Evolutionary conservation across 2,329 filamentous ascomycete species (phyloP).

Genomic region (Xylogone sp.): DNA sequence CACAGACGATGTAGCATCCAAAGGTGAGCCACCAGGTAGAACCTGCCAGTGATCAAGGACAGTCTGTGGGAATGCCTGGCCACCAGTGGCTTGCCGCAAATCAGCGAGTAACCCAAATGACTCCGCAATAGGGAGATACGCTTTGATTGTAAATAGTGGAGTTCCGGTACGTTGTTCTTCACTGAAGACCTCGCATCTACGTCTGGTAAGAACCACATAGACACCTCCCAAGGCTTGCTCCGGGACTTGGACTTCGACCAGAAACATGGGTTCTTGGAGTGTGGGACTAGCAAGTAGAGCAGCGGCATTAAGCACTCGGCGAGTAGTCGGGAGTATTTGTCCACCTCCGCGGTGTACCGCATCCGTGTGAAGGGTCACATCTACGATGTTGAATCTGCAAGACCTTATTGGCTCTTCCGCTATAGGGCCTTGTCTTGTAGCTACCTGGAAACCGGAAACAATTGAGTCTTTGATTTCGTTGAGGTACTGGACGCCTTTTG

Average conservation of each 20-base stretch:
- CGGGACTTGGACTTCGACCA: slow-evolving; percentile 98
- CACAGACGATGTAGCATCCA: slow-evolving; percentile 78
- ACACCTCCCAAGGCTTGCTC: slow-evolving; percentile 99
- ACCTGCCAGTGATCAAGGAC: slow-evolving; percentile 99
- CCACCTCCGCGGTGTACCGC: slow-evolving; percentile 99
- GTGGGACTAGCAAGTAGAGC: slow-evolving; percentile 85
- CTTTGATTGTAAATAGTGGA: slow-evolving; percentile 99
- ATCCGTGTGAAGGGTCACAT: slow-evolving; percentile 99
- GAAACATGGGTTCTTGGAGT: slow-evolving; percentile 95
- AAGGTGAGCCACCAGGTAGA: slow-evolving; percentile 86
- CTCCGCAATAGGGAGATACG: slow-evolving; percentile 93
- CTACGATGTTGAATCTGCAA: slow-evolving; percentile 97
- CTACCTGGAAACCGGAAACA: slow-evolving; percentile 99
- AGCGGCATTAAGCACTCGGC: slow-evolving; percentile 95
- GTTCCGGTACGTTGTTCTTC: slow-evolving; percentile 98
- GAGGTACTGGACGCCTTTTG: slow-evolving; percentile 99
- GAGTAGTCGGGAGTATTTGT: slow-evolving; percentile 95
- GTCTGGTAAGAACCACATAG: slow-evolving; percentile 96
- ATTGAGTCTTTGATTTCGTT: slow-evolving; percentile 99
- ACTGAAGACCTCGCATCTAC: slow-evolving; percentile 97
- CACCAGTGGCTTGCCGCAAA: slow-evolving; percentile 87
- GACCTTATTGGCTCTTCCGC: slow-evolving; percentile 98
- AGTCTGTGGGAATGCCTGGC: slow-evolving; percentile 98
- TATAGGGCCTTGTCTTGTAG: slow-evolving; percentile 92
- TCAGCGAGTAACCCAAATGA: slow-evolving; percentile 83